Conservation (phyloP, 129 eudicot species). For the Apium graveolens region DNA sequence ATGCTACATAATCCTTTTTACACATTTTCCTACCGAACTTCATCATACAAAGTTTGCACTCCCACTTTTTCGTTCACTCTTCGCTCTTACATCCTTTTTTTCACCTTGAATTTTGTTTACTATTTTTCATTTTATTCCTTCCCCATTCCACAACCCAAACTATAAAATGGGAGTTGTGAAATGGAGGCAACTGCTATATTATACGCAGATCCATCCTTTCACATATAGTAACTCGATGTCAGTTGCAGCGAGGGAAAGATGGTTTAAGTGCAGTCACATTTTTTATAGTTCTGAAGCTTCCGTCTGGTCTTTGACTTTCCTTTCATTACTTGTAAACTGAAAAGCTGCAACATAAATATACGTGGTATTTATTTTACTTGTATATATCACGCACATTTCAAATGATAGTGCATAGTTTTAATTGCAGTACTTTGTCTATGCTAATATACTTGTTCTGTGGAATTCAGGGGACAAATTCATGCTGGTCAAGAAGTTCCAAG, state of each 20-base stretch:
- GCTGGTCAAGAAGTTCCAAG: constrained; percentile 48
- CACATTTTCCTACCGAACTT: not conserved
- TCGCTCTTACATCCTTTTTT: not conserved
- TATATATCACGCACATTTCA: not conserved
- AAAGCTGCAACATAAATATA: not conserved
- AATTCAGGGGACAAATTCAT: constrained; percentile 38
- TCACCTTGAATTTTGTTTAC: not conserved
- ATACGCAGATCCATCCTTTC: not conserved
- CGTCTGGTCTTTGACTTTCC: not conserved
- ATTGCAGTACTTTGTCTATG: not conserved
- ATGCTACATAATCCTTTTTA: not conserved
- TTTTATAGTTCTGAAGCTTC: not conserved
- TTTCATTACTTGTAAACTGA: not conserved
- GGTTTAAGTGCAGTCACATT: not conserved
- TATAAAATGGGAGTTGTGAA: not conserved
- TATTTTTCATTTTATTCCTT: not conserved
- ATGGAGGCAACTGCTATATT: constrained; percentile 2
- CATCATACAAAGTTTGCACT: not conserved
- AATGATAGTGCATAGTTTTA: not conserved
- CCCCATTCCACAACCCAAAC: not conserved
- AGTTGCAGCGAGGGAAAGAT: not conserved
- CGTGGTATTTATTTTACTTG: not conserved
- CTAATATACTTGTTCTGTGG: constrained; percentile 15
- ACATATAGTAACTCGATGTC: not conserved
- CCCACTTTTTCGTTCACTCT: not conserved